Evolutionary conservation across 441 rosid genomes (phyloP), one percentile per base, ranked within the genome.

Genomic region (Erodium texanum): DNA sequence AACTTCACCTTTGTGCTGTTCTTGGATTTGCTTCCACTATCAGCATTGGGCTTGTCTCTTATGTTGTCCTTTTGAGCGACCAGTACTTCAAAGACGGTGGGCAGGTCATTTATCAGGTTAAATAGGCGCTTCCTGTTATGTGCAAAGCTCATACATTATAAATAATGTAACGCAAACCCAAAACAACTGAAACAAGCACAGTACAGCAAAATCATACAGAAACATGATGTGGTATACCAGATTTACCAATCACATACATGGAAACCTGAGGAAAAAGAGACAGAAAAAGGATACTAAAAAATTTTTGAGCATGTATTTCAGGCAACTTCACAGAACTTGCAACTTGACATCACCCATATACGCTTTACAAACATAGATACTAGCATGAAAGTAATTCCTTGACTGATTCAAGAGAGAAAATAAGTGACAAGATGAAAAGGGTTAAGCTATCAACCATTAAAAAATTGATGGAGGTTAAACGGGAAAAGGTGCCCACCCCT

Each of bases 21-120:
- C 52, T 45, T 45, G 52, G 52, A 45, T 45, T 45, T 45, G 52
- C 52, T 45, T 45, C 52, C 52, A 45, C 52, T 45, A 14, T 45
- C 52, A 11, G 52, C 52, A 45, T 45, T 45, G n/a, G 52, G 52
- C 52, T 45, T 45, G 3, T 45, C 52, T 45, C 16, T 45, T 1
- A 15, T 45, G 52, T 45, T 45, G 52, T 45, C 16, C 52, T 45
- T 45, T 45, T 45, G 16, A 14, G 52, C 1, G 52, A 15, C 16
- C 52, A 45, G 52, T 12, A 45, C n/a, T 15, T 45, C 52, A 15
- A 12, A 45, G 52, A 45, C 52, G 3, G 52, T 45, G 52, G 52
- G 52, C 5, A 45, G 52, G 52, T 45, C 52, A 15, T 45, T 45
- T 45, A 45, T 45, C 52, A 45, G 52, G 52, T 45, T 45, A 5